phyloP scores from a whole-genome alignment of 345 rosid species.

The Camelina hispida region DNA sequence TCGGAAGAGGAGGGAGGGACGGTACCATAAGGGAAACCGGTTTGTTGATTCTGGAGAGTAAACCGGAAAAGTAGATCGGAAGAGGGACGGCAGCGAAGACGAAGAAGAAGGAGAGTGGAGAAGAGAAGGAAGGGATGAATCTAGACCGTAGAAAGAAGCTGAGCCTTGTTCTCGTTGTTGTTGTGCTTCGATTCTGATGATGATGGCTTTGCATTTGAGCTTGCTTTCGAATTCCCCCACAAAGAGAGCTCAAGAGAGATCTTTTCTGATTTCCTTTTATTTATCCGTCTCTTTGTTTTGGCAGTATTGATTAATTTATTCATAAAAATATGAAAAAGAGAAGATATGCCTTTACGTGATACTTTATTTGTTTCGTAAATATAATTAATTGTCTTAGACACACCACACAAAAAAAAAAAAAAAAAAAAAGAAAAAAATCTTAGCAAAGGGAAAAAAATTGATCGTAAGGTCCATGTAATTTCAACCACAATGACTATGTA shows the following conservation, averaged over 20 bases:
- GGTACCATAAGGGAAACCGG: constrained; percentile 39
- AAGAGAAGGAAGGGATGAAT: constrained; percentile 36
- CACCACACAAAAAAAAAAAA: neutral
- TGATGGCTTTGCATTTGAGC: constrained; percentile 42
- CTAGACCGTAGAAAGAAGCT: constrained; percentile 37
- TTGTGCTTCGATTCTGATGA: constrained; percentile 34
- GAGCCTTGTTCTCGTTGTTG: neutral
- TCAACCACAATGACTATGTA: neutral
- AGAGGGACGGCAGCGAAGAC: constrained; percentile 37
- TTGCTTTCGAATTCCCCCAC: constrained; percentile 26
- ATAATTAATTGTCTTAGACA: neutral
- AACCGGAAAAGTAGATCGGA: constrained; percentile 44
- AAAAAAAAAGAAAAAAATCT: neutral
- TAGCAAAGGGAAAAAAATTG: neutral
- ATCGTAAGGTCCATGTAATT: neutral
- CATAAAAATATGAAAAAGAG: neutral
- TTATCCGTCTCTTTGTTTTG: neutral
- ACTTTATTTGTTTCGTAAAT: neutral
- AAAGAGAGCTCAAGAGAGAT: neutral
- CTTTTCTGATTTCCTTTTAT: constrained; percentile 5
- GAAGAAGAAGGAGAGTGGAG: constrained; percentile 43
- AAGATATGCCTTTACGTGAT: constrained; percentile 7
- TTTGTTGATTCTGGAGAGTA: constrained; percentile 35
- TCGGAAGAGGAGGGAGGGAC: neutral
- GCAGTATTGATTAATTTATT: neutral